phyloP scores from a whole-genome alignment of 2,329 filamentous ascomycete genomes.

The Teratosphaeriaceae sp. region DNA sequence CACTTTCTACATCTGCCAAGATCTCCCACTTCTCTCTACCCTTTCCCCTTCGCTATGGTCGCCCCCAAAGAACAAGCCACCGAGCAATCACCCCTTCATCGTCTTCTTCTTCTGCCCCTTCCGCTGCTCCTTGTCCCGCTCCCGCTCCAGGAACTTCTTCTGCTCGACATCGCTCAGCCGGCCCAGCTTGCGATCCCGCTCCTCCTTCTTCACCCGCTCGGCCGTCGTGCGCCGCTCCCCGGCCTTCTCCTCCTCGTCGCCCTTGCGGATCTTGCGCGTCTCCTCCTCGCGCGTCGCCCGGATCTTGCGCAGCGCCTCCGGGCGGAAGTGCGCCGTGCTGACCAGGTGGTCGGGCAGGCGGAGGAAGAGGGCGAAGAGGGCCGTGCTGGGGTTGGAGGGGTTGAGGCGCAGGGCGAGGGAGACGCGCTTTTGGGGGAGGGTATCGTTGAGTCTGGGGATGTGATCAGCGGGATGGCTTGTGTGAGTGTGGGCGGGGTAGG shows the following conservation, averaged over 20 bases:
- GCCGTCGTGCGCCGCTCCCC: constrained; percentile 49
- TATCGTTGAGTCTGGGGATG: constrained; percentile 66
- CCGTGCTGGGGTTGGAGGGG: constrained; percentile 52
- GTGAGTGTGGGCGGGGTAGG: neutral
- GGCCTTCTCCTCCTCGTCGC: constrained; percentile 64
- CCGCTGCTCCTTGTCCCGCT: constrained; percentile 66
- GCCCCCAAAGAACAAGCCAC: too few relatives aligned
- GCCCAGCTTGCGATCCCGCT: constrained; percentile 64
- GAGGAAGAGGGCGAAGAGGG: constrained; percentile 71
- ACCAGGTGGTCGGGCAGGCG: constrained; percentile 79
- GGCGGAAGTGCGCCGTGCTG: constrained; percentile 72
- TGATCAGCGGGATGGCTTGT: neutral
- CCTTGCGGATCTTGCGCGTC: constrained; percentile 70
- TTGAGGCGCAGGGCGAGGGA: constrained; percentile 65
- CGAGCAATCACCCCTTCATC: constrained; percentile 2
- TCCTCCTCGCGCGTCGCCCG: constrained; percentile 72
- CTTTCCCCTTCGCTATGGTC: too few relatives aligned
- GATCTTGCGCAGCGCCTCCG: constrained; percentile 80
- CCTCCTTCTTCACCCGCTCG: constrained; percentile 69
- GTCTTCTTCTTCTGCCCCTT: constrained; percentile 58
- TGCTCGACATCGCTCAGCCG: constrained; percentile 57
- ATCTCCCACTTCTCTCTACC: too few relatives aligned
- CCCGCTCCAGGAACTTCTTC: constrained; percentile 62
- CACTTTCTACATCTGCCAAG: too few relatives aligned
- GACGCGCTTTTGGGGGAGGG: constrained; percentile 76